Evolutionary conservation across 805 yeast species (phyloP), one percentile per base, ranked within the genome.

Genomic region (Yarrowia sp.): DNA sequence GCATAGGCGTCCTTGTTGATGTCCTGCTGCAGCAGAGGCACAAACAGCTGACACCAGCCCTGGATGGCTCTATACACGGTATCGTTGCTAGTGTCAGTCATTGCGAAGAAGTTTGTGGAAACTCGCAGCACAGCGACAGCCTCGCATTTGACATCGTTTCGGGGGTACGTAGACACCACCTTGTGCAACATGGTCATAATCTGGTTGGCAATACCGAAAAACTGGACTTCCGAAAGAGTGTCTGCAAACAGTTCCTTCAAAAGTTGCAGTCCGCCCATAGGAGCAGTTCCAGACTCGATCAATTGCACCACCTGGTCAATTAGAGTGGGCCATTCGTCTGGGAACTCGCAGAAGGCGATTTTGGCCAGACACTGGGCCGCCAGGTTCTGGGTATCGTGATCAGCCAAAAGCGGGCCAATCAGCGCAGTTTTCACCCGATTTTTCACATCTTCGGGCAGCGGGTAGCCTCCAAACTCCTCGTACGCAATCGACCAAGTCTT

Each of bases 291-390:
- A 33, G 69, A 55, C 61, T 53, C 42, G 44, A 74, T 55, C 56
- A 72, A 24, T 79, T 76, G 49, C 68, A 72, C 87, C 20, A 91
- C 73, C 8, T 76, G 76, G 40, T 71, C 70, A 14, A 75, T 53
- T 56, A 93, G 79, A 24, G 81, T 83, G 0, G 98, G 97, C 98
- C 98, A 94, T 75, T 92, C 96, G 74, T 95, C 98, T 0, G 99
- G 99, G 74, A 85, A 94, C 74, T 94, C 99, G 1, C 87, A 90
- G 2, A 90, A 89, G 0, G 97, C 92, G 15, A 94, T 90, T 73
- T 90, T 96, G 6, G 90, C 90, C 17, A 92, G 84, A 38, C 82
- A 83, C 69, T 91, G 81, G 15, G 93, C 79, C 72, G 88, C 90
- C 10, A 89, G 80, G 70, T 84, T 83, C 0, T 81, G 77, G 3